Percentiles rank a stretch among this genome's conserved stretches.
Conservation (phyloP, 208 protist species). For the Endotrypanum monterogeii region DNA sequence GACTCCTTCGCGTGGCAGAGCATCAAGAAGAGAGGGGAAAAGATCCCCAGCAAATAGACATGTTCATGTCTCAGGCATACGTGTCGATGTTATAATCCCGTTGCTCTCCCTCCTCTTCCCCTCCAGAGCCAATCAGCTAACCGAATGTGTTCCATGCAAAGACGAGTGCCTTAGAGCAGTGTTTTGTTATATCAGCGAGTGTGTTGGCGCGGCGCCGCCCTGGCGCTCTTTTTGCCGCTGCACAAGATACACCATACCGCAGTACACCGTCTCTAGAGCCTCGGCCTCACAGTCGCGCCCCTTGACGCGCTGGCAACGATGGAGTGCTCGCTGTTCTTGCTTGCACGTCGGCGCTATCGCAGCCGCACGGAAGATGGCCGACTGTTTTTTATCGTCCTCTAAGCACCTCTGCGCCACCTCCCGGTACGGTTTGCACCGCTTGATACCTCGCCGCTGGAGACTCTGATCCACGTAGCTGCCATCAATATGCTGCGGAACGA, state of each 20-base stretch:
- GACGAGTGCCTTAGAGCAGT: background rate
- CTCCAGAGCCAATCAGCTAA: no score
- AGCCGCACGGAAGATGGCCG: conserved; percentile 70
- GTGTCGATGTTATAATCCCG: background rate
- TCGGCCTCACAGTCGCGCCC: conserved; percentile 77
- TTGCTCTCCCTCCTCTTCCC: background rate
- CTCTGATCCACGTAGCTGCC: conserved; percentile 83
- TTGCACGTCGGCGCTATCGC: conserved; percentile 63
- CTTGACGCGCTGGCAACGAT: conserved; percentile 50
- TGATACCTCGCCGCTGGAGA: conserved; percentile 71
- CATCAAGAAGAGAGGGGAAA: no score
- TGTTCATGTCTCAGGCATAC: no score
- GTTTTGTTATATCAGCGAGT: conserved; percentile 1
- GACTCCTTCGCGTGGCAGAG: no score
- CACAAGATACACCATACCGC: conserved; percentile 82
- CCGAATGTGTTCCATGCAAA: background rate
- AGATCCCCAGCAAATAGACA: no score
- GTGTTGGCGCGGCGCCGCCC: background rate
- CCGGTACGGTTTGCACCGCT: conserved; percentile 76
- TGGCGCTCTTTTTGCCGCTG: conserved; percentile 58
- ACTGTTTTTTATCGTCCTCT: conserved; percentile 82
- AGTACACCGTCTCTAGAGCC: conserved; percentile 81
- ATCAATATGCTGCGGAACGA: conserved; percentile 71
- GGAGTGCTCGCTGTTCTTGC: conserved; percentile 50
- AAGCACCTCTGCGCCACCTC: conserved; percentile 67